Percentiles rank a stretch among this genome's conserved stretches.
Evolutionary conservation across 1,139 yeast genomes (phyloP).

Genomic region (Nakaseomyces nivariensis): DNA sequence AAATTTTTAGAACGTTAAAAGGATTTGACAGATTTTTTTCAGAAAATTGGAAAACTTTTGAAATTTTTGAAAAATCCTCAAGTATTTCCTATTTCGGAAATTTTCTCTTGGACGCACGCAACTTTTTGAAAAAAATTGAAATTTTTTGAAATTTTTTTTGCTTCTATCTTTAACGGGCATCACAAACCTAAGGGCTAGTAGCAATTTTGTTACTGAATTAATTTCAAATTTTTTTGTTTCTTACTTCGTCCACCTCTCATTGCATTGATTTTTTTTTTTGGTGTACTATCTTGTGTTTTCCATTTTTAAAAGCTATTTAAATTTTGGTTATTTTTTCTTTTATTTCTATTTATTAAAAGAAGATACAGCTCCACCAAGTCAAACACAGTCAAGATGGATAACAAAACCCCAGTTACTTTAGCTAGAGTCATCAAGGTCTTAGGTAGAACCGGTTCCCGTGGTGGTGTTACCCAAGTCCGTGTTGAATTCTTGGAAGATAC

Average conservation of each 20-base stretch:
- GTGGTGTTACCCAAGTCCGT: constrained; percentile 99
- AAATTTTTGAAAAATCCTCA: background rate
- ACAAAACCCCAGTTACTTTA: constrained; percentile 95
- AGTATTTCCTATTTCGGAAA: background rate
- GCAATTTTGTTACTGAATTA: background rate
- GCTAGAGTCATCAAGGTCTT: constrained; percentile 99
- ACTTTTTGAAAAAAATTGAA: background rate
- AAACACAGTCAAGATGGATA: constrained; percentile 39
- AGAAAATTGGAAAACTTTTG: constrained; percentile 1
- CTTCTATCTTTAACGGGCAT: background rate
- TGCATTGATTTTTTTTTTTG: background rate
- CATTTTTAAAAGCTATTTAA: background rate
- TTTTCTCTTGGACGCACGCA: background rate
- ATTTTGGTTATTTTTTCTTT: background rate
- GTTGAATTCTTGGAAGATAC: constrained; percentile 98
- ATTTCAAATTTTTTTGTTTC: background rate
- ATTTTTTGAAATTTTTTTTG: background rate
- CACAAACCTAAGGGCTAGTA: background rate
- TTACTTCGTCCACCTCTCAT: background rate
- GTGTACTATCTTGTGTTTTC: background rate
- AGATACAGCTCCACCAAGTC: constrained; percentile 5
- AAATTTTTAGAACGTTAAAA: no score
- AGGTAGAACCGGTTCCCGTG: constrained; percentile 99
- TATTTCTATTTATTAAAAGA: background rate
- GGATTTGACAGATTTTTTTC: background rate